A percentile compares a stretch with the other conserved stretches of the same genome.
Conservation (phyloP, 176 grass and related monocot species). For the Aegilops tauschii region DNA sequence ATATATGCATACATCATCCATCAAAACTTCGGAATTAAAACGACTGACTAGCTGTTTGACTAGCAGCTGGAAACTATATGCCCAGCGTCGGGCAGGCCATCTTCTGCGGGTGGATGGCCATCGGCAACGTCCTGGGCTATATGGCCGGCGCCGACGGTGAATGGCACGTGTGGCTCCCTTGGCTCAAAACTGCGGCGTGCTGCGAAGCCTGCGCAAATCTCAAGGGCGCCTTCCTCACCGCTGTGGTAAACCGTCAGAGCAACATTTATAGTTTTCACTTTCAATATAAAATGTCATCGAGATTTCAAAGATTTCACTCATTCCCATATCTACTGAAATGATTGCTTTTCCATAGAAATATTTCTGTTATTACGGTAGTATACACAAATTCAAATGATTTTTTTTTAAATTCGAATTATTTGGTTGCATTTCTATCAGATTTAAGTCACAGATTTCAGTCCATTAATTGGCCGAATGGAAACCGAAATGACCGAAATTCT, state of each 20-base stretch:
- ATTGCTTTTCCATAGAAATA: not conserved
- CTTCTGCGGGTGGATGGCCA: conserved; percentile 82
- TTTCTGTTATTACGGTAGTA: not conserved
- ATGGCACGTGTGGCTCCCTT: conserved; percentile 44
- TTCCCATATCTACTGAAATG: not conserved
- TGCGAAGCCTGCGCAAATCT: conserved; percentile 47
- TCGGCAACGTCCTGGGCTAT: conserved; percentile 80
- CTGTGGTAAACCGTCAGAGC: conserved; percentile 24
- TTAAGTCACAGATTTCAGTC: not conserved
- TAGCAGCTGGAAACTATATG: conserved; percentile 19
- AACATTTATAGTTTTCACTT: not conserved
- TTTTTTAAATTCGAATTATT: too few species aligned
- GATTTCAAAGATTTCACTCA: not conserved
- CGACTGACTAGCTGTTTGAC: not conserved
- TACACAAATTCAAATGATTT: not conserved
- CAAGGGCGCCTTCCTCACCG: conserved; percentile 44
- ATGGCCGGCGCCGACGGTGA: conserved; percentile 35
- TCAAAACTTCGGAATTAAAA: not conserved
- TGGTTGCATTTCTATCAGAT: not conserved
- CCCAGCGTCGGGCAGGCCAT: conserved; percentile 50
- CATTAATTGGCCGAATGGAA: not conserved
- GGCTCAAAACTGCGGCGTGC: conserved; percentile 41
- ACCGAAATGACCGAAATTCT: not conserved
- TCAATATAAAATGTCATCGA: not conserved
- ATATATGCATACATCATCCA: not conserved